Evolutionary conservation across 371 early-diverging fungal genomes (phyloP).

Genomic region (Mucor racemosus): DNA sequence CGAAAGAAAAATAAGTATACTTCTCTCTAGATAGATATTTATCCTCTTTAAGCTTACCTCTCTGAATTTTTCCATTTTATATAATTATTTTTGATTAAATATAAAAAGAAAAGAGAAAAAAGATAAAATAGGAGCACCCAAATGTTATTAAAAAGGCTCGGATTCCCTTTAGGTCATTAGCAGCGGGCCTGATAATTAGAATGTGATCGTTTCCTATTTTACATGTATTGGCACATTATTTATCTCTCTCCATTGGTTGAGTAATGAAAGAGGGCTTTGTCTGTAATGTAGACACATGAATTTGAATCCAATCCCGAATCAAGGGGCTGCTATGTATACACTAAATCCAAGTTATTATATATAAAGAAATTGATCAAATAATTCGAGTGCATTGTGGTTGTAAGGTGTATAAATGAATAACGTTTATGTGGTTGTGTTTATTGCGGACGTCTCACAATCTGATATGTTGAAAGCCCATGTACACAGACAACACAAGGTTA

Average conservation of each 20-base stretch:
- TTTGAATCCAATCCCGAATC: not conserved
- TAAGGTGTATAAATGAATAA: too few relatives aligned
- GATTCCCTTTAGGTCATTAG: too few relatives aligned
- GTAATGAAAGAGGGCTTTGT: not conserved
- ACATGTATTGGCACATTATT: constrained; percentile 14
- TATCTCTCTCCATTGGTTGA: constrained; percentile 11
- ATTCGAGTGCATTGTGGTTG: too few relatives aligned
- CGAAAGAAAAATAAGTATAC: not conserved
- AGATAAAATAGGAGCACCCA: constrained; percentile 11
- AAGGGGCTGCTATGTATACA: not conserved
- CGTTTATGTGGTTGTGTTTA: too few relatives aligned
- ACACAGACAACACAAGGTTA: too few relatives aligned
- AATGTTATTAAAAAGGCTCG: not conserved
- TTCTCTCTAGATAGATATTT: not conserved
- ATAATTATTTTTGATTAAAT: constrained; percentile 12
- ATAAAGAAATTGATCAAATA: too few relatives aligned
- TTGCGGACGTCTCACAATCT: too few relatives aligned
- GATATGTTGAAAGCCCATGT: too few relatives aligned
- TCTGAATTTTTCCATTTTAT: constrained; percentile 41
- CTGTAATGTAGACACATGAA: not conserved
- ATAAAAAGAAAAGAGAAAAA: constrained; percentile 14
- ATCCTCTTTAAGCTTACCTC: constrained; percentile 24
- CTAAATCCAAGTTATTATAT: too few relatives aligned
- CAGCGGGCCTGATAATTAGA: constrained; percentile 22
- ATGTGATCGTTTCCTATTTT: constrained; percentile 28